Percentiles rank a stretch among this genome's conserved stretches.
Conservation (phyloP, 768 basidiomycete genomes). For the Leccinum longicurvipes region DNA sequence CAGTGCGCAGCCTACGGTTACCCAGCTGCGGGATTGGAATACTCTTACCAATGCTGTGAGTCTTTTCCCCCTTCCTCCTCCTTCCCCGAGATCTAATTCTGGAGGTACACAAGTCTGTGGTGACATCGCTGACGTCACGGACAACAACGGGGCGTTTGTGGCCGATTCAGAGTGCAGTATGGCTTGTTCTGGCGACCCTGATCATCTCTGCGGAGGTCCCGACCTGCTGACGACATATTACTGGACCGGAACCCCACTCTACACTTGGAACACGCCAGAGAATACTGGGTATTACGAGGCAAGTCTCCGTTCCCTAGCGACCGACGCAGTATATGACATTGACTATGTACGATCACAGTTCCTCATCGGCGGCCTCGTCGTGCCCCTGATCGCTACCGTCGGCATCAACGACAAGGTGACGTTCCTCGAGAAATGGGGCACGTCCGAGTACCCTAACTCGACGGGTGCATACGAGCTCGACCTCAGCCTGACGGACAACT, state of each 20-base stretch:
- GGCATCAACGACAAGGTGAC: constrained; percentile 80
- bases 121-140: constrained; percentile 52
- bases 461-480: constrained; percentile 83
- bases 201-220: constrained; percentile 64
- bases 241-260: constrained; percentile 46
- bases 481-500: constrained; percentile 47
- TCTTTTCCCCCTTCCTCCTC: constrained; percentile 6
- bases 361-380: constrained; percentile 56
- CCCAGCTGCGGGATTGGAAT: constrained; percentile 68
- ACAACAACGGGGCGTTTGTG: constrained; percentile 30
- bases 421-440: constrained; percentile 67
- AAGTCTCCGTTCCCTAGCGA: constrained; percentile 13
- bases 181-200: constrained; percentile 68
- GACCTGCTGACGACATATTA: constrained; percentile 52
- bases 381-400: constrained; percentile 71
- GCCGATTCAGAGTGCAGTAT: constrained; percentile 40
- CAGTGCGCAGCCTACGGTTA: constrained; percentile 74
- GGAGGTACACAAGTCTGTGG: constrained; percentile 55
- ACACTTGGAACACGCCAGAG: constrained; percentile 62
- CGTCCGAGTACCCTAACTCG: constrained; percentile 57
- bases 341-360: constrained; percentile 29
- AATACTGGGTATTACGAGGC: constrained; percentile 73
- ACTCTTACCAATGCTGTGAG: constrained; percentile 71
- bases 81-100: not conserved
- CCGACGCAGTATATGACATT: constrained; percentile 22